A percentile compares a stretch with the other conserved stretches of the same genome.
These are phyloP conservation scores for Graphilbum ipis-grandicollis DNA, from an alignment of 2,329 filamentous ascomycete genomes.

Conservation along the genomic window DNA sequence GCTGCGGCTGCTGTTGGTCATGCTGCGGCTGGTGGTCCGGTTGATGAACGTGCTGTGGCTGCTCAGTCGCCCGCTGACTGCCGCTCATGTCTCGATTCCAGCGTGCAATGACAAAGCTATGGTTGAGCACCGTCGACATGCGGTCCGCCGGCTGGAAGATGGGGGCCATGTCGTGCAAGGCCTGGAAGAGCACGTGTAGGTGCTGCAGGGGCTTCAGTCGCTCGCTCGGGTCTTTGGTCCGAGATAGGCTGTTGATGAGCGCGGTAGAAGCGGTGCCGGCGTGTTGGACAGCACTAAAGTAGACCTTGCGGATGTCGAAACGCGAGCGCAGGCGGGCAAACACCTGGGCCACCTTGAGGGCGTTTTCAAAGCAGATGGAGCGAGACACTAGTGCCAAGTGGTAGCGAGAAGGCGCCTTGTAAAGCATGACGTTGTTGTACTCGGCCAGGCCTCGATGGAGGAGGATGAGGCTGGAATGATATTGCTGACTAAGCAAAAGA, in stretches of 20 bases:
- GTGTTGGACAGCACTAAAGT: background rate
- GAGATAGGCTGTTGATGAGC: background rate
- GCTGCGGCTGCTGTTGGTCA: too few species aligned
- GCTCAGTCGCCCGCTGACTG: too few species aligned
- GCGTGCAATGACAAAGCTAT: background rate
- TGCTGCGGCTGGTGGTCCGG: too few species aligned
- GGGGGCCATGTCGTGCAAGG: background rate
- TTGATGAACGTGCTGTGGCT: too few species aligned
- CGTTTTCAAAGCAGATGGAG: background rate
- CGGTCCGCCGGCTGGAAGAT: background rate
- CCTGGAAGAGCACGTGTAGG: background rate
- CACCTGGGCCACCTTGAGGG: background rate
- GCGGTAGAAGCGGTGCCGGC: background rate
- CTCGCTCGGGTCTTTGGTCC: background rate
- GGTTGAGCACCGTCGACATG: background rate
- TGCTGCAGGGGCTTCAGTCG: background rate
- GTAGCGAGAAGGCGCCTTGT: background rate
- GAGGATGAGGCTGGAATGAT: slow-evolving; percentile 1
- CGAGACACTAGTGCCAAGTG: background rate
- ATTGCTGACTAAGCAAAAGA: background rate
- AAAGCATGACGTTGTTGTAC: background rate
- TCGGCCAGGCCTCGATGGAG: background rate
- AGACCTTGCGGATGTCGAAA: background rate
- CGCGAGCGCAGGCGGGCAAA: background rate
- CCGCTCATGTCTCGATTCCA: background rate